Evolutionary conservation across 257 asterid genomes (phyloP).

Genomic region (Misopates orontium): DNA sequence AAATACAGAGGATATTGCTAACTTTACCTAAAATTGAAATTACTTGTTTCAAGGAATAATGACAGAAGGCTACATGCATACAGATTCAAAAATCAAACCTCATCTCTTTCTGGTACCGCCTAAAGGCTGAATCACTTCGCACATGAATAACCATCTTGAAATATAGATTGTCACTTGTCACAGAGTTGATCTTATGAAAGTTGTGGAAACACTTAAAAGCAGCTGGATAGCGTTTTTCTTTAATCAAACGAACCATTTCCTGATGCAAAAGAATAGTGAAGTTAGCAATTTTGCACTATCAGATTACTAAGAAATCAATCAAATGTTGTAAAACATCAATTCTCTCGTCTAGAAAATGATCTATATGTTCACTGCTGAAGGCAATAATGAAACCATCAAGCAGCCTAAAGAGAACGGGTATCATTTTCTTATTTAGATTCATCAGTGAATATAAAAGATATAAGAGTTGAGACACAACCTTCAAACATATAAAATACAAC

Average conservation of each 20-base stretch:
- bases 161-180: constrained; percentile 68
- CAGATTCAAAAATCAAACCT: constrained; percentile 48
- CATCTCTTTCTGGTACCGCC: constrained; percentile 95
- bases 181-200: constrained; percentile 61
- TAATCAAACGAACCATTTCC: constrained; percentile 91
- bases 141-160: constrained; percentile 97
- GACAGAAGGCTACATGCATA: constrained; percentile 6
- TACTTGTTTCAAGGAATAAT: constrained; percentile 20
- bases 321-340: constrained; percentile 9
- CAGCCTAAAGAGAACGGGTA: constrained; percentile 11
- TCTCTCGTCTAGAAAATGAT: constrained; percentile 22
- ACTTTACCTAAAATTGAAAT: constrained; percentile 9
- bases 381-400: constrained; percentile 19
- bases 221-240: constrained; percentile 75
- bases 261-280: constrained; percentile 36
- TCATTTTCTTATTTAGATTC: constrained; percentile 15
- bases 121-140: constrained; percentile 82
- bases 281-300: constrained; percentile 17
- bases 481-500: neutral
- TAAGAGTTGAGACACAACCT: neutral
- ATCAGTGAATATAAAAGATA: neutral
- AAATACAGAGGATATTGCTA: constrained; percentile 13
- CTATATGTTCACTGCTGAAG: neutral
- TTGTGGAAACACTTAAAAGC: constrained; percentile 84
- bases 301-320: constrained; percentile 11